A percentile compares a stretch with the other conserved stretches of the same genome.
These are phyloP conservation scores for Mortierella sp. DNA, from an alignment of 371 early-diverging fungal genomes.

Conservation along the genomic window DNA sequence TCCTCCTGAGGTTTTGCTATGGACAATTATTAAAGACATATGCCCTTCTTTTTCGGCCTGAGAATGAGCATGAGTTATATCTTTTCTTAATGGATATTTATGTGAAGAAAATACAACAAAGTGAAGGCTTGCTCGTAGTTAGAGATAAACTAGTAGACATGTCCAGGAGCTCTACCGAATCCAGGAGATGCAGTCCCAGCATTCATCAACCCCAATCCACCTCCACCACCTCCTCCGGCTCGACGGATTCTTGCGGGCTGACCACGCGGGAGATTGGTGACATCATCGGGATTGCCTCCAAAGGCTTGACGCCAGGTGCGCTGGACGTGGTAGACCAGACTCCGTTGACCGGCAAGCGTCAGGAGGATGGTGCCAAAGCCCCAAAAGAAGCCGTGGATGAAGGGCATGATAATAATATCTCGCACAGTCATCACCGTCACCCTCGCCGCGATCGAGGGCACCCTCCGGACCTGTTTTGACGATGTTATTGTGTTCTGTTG, in stretches of 20 bases:
- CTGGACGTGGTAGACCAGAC: conserved; percentile 27
- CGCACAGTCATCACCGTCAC: conserved; percentile 50
- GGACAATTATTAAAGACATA: conserved; percentile 54
- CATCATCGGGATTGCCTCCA: conserved; percentile 20
- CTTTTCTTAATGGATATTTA: too few species aligned
- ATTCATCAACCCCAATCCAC: conserved; percentile 30
- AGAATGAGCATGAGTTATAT: too few species aligned
- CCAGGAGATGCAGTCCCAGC: conserved; percentile 29
- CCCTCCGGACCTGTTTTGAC: background rate
- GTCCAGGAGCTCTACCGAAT: conserved; percentile 15
- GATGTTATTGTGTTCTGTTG: too few species aligned
- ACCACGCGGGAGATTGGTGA: conserved; percentile 18
- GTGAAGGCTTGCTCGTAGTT: too few species aligned
- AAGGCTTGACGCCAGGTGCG: conserved; percentile 27
- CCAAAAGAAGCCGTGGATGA: conserved; percentile 61
- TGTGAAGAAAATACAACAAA: too few species aligned
- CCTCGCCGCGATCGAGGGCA: conserved; percentile 32
- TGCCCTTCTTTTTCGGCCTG: background rate
- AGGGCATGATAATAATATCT: conserved; percentile 58
- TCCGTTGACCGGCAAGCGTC: conserved; percentile 34
- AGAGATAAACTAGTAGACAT: conserved; percentile 17
- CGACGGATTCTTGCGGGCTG: conserved; percentile 48
- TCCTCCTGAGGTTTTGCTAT: conserved; percentile 59
- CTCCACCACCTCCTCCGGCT: conserved; percentile 15
- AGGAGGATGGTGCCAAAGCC: conserved; percentile 52